phyloP scores from a whole-genome alignment of 805 yeast species.

The Cyberlindnera saturnus region DNA sequence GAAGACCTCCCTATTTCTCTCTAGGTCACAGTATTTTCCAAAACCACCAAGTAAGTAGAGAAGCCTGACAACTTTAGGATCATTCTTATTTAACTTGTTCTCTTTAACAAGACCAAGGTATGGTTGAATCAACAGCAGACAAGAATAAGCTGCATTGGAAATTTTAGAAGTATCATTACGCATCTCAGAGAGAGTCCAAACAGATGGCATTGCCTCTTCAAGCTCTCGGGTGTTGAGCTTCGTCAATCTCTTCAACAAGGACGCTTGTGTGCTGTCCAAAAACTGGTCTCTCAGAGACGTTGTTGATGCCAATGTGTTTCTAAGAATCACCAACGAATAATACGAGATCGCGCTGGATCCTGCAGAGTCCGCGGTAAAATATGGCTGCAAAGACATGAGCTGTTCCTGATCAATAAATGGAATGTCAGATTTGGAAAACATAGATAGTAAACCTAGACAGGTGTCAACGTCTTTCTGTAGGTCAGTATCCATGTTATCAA shows the following conservation, averaged over 20 bases:
- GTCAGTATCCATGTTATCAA: slow-evolving; percentile 28
- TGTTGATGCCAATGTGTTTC: slow-evolving; percentile 38
- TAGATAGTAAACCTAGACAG: slow-evolving; percentile 45
- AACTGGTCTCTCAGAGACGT: slow-evolving; percentile 45
- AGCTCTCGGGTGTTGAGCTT: slow-evolving; percentile 55
- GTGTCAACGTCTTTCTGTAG: slow-evolving; percentile 26
- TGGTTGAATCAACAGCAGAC: slow-evolving; percentile 46
- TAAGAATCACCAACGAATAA: slow-evolving; percentile 50
- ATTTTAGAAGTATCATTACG: slow-evolving; percentile 42
- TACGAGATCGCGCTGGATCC: slow-evolving; percentile 35
- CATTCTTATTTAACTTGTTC: slow-evolving; percentile 27
- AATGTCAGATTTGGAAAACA: slow-evolving; percentile 47
- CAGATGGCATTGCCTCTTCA: slow-evolving; percentile 68
- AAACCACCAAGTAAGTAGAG: slow-evolving; percentile 62
- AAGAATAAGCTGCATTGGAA: slow-evolving; percentile 58
- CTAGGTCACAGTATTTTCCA: slow-evolving; percentile 65
- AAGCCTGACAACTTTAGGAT: slow-evolving; percentile 46
- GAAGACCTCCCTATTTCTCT: slow-evolving; percentile 35
- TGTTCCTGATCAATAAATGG: slow-evolving; percentile 60
- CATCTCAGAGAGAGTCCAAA: slow-evolving; percentile 49
- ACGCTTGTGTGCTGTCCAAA: slow-evolving; percentile 40
- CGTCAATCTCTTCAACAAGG: slow-evolving; percentile 51
- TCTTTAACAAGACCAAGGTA: slow-evolving; percentile 29
- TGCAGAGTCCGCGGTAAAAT: slow-evolving; percentile 42
- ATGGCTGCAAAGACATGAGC: slow-evolving; percentile 58